Conservation (phyloP, 2,329 filamentous ascomycete species). For the Ascochyta rabiei region DNA sequence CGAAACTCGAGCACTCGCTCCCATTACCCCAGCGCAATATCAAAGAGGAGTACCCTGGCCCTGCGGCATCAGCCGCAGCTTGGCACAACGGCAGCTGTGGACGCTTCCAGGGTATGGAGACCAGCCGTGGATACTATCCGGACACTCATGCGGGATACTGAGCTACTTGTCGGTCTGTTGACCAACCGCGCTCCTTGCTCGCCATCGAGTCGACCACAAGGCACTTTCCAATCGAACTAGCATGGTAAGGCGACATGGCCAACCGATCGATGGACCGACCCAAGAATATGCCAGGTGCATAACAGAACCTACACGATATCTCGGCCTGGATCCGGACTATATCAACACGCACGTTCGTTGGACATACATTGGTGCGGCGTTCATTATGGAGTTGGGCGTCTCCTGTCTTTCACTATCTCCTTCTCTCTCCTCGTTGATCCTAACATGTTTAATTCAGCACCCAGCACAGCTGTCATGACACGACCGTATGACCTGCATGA, state of each 20-base stretch:
- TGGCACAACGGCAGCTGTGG: slow-evolving; percentile 51
- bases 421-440: slow-evolving; percentile 15
- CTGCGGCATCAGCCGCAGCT: slow-evolving; percentile 31
- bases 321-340: not conserved
- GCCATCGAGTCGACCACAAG: not conserved
- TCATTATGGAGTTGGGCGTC: slow-evolving; percentile 3
- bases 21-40: slow-evolving; percentile 47
- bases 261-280: not conserved
- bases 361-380: slow-evolving; percentile 1
- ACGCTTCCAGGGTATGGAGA: slow-evolving; percentile 54
- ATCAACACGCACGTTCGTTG: not conserved
- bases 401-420: slow-evolving; percentile 7
- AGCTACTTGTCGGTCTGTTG: slow-evolving; percentile 7
- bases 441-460: slow-evolving; percentile 39
- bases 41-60: slow-evolving; percentile 52
- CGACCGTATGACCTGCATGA: slow-evolving; percentile 35
- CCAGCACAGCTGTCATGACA: slow-evolving; percentile 26
- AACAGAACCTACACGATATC: not conserved
- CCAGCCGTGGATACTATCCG: slow-evolving; percentile 55
- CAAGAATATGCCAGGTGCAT: not conserved
- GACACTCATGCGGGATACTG: slow-evolving; percentile 50
- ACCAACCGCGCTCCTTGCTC: not conserved
- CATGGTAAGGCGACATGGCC: not conserved
- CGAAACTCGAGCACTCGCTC: slow-evolving; percentile 40
- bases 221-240: not conserved